These are phyloP conservation scores for Andrographis paniculata DNA, from an alignment of 305 asterid genomes.

Conservation along the genomic window DNA sequence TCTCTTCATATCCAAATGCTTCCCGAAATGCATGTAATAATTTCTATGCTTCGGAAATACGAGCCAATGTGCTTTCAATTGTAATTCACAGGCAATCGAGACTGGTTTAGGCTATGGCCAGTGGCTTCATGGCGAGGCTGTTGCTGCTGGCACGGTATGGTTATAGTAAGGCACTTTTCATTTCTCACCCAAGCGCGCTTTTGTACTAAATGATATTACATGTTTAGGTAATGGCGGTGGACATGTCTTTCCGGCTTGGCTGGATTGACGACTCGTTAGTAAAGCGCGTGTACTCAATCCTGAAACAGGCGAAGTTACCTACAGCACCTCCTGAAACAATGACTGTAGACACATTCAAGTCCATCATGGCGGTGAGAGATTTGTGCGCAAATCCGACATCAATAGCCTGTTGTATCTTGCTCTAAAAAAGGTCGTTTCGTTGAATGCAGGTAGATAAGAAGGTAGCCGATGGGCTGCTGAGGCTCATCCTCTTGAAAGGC, in stretches of 20 bases:
- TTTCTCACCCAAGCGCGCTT: constrained; percentile 3
- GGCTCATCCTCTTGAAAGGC: constrained; percentile 91
- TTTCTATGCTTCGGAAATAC: constrained; percentile 5
- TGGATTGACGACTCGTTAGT: constrained; percentile 89
- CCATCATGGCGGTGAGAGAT: constrained; percentile 92
- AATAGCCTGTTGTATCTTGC: too few relatives aligned
- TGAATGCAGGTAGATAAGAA: constrained; percentile 80
- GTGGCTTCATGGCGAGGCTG: constrained; percentile 99
- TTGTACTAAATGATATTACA: constrained; percentile 13
- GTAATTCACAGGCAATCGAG: constrained; percentile 75
- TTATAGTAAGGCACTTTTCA: constrained; percentile 8
- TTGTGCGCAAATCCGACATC: too few relatives aligned
- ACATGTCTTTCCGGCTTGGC: constrained; percentile 86
- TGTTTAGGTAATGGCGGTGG: constrained; percentile 91
- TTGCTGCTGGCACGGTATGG: constrained; percentile 88
- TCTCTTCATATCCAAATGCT: constrained; percentile 14
- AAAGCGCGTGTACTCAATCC: constrained; percentile 50
- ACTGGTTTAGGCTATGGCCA: constrained; percentile 84
- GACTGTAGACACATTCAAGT: constrained; percentile 84
- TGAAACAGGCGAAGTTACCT: constrained; percentile 70
- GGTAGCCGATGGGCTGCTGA: constrained; percentile 84
- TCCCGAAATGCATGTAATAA: neutral
- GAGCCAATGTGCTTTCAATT: constrained; percentile 12
- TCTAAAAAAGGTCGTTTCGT: constrained; percentile 3
- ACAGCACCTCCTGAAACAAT: constrained; percentile 65